phyloP scores from a whole-genome alignment of 352 stramenopile genomes.

The Thraustotheca clavata region DNA sequence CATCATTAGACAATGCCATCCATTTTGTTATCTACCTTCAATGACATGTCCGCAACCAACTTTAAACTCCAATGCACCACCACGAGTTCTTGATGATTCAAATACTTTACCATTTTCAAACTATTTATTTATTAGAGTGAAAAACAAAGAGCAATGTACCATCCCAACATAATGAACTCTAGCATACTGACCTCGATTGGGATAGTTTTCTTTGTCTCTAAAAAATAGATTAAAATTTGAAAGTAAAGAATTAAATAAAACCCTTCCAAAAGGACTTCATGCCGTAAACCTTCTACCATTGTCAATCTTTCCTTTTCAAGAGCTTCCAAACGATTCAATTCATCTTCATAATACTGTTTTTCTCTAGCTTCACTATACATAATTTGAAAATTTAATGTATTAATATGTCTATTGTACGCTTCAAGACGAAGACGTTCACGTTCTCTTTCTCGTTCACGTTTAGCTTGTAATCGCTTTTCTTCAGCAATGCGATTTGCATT shows the following conservation, averaged over 20 bases:
- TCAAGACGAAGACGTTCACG: constrained; percentile 25
- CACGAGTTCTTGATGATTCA: constrained; percentile 52
- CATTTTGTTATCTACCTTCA: constrained; percentile 11
- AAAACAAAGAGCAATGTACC: neutral
- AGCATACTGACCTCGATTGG: constrained; percentile 48
- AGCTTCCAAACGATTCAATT: constrained; percentile 37
- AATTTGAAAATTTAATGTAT: neutral
- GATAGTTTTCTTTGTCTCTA: constrained; percentile 49
- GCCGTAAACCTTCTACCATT: constrained; percentile 35
- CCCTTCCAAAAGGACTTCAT: constrained; percentile 41
- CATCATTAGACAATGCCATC: neutral
- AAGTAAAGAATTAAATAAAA: neutral
- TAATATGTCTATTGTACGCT: neutral
- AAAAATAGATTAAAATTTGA: neutral
- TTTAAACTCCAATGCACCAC: constrained; percentile 58
- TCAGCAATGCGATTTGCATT: constrained; percentile 58
- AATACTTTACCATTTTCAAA: constrained; percentile 50
- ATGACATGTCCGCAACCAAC: constrained; percentile 62
- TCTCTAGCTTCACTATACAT: constrained; percentile 30
- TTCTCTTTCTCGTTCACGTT: constrained; percentile 39
- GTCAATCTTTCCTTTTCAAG: constrained; percentile 34
- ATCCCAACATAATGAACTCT: constrained; percentile 60
- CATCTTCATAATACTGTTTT: constrained; percentile 35
- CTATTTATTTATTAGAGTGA: neutral
- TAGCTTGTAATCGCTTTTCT: constrained; percentile 47